These are phyloP conservation scores for Panus rudis DNA, from an alignment of 768 basidiomycete genomes.

Conservation along the genomic window DNA sequence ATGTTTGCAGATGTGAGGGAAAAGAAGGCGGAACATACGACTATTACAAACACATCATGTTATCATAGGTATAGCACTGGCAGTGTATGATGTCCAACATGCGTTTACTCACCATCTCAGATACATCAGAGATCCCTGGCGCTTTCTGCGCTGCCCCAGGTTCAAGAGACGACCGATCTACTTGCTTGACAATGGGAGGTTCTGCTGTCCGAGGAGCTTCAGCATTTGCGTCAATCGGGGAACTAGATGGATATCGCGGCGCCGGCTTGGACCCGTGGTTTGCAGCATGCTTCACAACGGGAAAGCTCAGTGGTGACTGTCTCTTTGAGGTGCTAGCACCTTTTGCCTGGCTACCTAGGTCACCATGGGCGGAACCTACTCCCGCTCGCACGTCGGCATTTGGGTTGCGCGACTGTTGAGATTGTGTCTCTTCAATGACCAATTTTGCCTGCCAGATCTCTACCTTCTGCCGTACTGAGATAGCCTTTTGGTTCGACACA, in stretches of 20 bases:
- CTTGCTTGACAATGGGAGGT: slow-evolving; percentile 1
- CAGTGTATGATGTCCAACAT: slow-evolving; percentile 7
- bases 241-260: slow-evolving; percentile 7
- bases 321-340: slow-evolving; percentile 2
- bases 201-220: slow-evolving; percentile 3
- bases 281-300: slow-evolving; percentile 34
- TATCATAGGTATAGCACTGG: slow-evolving; percentile 7
- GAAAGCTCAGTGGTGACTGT: slow-evolving; percentile 33
- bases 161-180: neutral
- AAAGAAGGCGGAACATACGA: slow-evolving; percentile 52
- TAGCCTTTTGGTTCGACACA: neutral
- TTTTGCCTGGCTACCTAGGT: slow-evolving; percentile 7
- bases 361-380: neutral
- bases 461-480: slow-evolving; percentile 21
- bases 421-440: slow-evolving; percentile 5
- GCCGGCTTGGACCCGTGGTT: too few relatives aligned
- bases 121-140: slow-evolving; percentile 26
- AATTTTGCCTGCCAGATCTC: slow-evolving; percentile 28
- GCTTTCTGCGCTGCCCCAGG: slow-evolving; percentile 5
- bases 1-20: slow-evolving; percentile 43
- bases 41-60: slow-evolving; percentile 17
- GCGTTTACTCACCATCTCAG: slow-evolving; percentile 29
- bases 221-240: slow-evolving; percentile 3
- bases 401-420: neutral
- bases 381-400: slow-evolving; percentile 13